Conservation (phyloP, 768 basidiomycete genomes). For the Amanita thiersii region DNA sequence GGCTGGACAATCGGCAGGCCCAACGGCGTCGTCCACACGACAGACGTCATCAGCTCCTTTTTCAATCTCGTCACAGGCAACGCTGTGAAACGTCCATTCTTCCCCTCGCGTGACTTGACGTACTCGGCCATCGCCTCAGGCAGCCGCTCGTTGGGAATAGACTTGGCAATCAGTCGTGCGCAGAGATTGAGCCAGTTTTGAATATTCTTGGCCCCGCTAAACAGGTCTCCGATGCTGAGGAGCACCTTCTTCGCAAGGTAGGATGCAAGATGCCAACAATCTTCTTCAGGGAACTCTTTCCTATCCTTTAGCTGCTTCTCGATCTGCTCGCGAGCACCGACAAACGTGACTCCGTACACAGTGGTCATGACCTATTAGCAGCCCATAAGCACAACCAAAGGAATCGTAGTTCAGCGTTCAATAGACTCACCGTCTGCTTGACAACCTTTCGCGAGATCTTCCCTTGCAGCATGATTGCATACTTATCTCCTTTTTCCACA, state of each 20-base stretch:
- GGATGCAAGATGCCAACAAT: conserved; percentile 64
- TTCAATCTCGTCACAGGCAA: conserved; percentile 30
- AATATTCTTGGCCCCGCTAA: conserved; percentile 86
- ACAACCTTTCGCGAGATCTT: conserved; percentile 91
- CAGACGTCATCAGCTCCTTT: conserved; percentile 91
- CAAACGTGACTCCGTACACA: conserved; percentile 94
- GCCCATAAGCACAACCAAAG: conserved; percentile 2
- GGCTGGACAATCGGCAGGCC: conserved; percentile 95
- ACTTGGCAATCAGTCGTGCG: conserved; percentile 80
- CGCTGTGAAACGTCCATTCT: not conserved
- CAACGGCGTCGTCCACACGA: conserved; percentile 96
- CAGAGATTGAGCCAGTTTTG: conserved; percentile 85
- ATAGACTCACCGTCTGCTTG: conserved; percentile 81
- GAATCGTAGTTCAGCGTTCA: not conserved
- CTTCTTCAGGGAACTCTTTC: conserved; percentile 61
- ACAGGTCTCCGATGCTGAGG: conserved; percentile 81
- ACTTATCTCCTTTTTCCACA: conserved; percentile 36
- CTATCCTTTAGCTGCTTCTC: conserved; percentile 79
- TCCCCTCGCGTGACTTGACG: conserved; percentile 8
- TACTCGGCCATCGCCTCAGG: conserved; percentile 11
- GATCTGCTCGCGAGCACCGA: conserved; percentile 94
- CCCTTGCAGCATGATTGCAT: conserved; percentile 58
- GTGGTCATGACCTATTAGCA: conserved; percentile 86
- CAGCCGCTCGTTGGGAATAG: conserved; percentile 68
- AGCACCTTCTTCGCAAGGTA: conserved; percentile 82